These are phyloP conservation scores for Ceratocystis harringtonii DNA, from an alignment of 2,329 filamentous ascomycete genomes.

Conservation along the genomic window DNA sequence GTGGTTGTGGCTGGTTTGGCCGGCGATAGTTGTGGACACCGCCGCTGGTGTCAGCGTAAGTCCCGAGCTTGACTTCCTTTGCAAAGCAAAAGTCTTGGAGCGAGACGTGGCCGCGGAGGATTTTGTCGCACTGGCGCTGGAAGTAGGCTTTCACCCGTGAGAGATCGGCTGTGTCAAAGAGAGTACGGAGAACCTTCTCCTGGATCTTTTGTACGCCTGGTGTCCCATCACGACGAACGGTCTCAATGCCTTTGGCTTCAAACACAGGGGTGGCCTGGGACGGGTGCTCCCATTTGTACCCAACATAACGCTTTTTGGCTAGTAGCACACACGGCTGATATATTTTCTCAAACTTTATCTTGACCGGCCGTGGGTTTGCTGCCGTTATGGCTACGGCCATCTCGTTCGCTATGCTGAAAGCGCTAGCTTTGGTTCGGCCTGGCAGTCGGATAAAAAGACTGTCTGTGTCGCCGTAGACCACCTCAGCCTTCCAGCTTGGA, in stretches of 20 bases:
- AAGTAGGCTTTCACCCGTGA: conserved; percentile 84
- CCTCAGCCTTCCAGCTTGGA: conserved; percentile 79
- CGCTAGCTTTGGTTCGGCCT: conserved; percentile 71
- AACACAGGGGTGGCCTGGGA: conserved; percentile 71
- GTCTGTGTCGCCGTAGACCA: conserved; percentile 96
- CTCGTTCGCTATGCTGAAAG: conserved; percentile 83
- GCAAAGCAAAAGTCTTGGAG: conserved; percentile 96
- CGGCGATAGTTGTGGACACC: neutral
- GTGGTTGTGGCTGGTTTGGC: neutral
- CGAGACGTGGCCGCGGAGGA: conserved; percentile 75
- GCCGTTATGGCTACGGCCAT: conserved; percentile 78
- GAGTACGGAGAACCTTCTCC: conserved; percentile 72
- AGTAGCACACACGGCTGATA: conserved; percentile 90
- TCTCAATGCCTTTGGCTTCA: conserved; percentile 97
- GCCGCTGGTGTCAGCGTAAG: conserved; percentile 43
- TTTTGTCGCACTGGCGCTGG: conserved; percentile 76
- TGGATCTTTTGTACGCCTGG: conserved; percentile 94
- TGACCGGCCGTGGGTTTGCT: conserved; percentile 79
- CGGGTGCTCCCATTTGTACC: conserved; percentile 82
- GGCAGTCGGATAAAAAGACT: conserved; percentile 84
- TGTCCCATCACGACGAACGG: conserved; percentile 84
- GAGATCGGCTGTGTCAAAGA: conserved; percentile 82
- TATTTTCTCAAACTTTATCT: conserved; percentile 97
- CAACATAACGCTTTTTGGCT: conserved; percentile 95
- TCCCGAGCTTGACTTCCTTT: conserved; percentile 77